phyloP scores from a whole-genome alignment of 495 filamentous ascomycete genomes.

The Rhypophila decipiens region DNA sequence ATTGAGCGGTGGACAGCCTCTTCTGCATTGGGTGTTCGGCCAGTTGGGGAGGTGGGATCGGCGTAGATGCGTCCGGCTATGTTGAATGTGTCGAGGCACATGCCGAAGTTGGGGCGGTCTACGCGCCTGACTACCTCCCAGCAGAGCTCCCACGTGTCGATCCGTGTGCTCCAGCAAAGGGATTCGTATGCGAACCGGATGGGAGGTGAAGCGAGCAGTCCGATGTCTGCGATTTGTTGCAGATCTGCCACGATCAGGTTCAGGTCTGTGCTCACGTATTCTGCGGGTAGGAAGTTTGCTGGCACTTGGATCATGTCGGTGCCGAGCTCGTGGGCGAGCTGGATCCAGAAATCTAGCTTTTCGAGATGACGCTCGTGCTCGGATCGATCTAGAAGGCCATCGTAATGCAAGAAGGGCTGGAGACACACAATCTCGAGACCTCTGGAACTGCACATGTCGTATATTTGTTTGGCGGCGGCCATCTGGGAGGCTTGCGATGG shows the following conservation, averaged over 20 bases:
- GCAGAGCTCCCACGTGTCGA: conserved; percentile 64
- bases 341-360: conserved; percentile 64
- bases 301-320: conserved; percentile 72
- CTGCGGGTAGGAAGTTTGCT: conserved; percentile 58
- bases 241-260: conserved; percentile 60
- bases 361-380: conserved; percentile 53
- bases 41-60: conserved; percentile 52
- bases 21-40: conserved; percentile 53
- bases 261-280: conserved; percentile 51
- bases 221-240: conserved; percentile 59
- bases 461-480: conserved; percentile 52
- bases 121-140: conserved; percentile 64
- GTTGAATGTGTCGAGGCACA: conserved; percentile 79
- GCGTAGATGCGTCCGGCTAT: conserved; percentile 70
- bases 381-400: conserved; percentile 60
- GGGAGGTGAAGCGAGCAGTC: conserved; percentile 41
- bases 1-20: conserved; percentile 52
- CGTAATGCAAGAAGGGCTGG: conserved; percentile 76
- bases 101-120: conserved; percentile 65
- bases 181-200: conserved; percentile 74
- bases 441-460: conserved; percentile 50
- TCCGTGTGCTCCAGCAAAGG: conserved; percentile 66
- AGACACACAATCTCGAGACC: conserved; percentile 60
- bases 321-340: conserved; percentile 53
- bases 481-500: conserved; percentile 40